Percentiles rank a stretch among this genome's conserved stretches.
phyloP scores from a whole-genome alignment of 176 grass and related monocot species.

The Oropetium thomaeum region DNA sequence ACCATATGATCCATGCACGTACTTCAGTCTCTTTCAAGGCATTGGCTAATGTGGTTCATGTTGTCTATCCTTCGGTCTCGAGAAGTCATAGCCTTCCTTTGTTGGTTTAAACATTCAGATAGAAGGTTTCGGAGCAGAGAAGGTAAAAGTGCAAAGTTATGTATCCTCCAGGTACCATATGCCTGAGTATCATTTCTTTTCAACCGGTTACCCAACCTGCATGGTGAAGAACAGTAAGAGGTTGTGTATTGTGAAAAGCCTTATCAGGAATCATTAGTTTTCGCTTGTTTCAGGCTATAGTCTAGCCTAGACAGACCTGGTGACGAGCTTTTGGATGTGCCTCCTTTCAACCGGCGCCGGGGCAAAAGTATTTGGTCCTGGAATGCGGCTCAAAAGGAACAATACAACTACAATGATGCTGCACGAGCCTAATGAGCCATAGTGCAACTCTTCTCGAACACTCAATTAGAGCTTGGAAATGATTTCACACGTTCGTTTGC shows the following conservation, averaged over 20 bases:
- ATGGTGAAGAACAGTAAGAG: background rate
- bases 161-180: background rate
- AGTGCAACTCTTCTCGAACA: background rate
- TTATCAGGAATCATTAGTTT: background rate
- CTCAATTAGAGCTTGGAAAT: background rate
- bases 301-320: background rate
- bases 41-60: too few species aligned
- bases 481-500: background rate
- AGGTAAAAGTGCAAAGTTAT: background rate
- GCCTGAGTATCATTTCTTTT: background rate
- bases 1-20: background rate
- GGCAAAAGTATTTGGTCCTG: background rate
- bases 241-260: background rate
- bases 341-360: background rate
- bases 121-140: background rate
- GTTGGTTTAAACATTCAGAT: background rate
- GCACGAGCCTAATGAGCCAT: background rate
- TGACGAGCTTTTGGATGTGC: background rate
- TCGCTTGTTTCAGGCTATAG: background rate
- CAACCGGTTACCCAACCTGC: background rate
- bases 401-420: background rate
- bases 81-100: background rate
- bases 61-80: background rate
- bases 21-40: background rate
- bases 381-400: slow-evolving; percentile 1